Base-by-base conservation (phyloP, 2,329 filamentous ascomycete species). In the Mycosphaerelloides madeirae region DNA sequence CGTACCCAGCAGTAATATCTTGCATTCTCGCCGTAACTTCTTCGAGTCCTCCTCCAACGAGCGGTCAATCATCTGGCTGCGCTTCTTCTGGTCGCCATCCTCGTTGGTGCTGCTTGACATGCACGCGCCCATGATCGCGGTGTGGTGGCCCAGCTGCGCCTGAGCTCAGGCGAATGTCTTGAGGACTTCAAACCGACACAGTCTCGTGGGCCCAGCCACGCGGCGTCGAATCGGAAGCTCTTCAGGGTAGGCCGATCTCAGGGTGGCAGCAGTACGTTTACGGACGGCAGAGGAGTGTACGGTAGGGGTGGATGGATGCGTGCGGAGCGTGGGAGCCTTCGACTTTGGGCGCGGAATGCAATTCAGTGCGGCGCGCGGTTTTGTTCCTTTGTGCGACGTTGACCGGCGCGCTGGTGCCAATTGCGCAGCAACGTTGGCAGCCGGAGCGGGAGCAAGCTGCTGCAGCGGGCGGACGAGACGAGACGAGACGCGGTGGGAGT, bases 1-100 rank as follows among this genome's bases (percentile, higher is more conserved):
- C 80, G 55, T 81, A 97, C 93, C 93, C 60, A 98, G 76, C 43
- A 98, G 75, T 50, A 98, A 72, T 58, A 98, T 97, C 74, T 98
- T 98, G 87, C 93, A 97, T 85, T 98, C 93, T 74, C 89, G 81
- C 67, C 90, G 83, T 75, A 97, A 75, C 67, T 86, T 81, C 68
- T 87, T 88, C 41, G 89, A 94, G 68, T 98, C 93, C 66, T 97
- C 91, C 67, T 97, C 91, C 51, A 98, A 77, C 61, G 81, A 84
- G 69, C 85, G 86, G 71, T 98, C 93, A 65, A 98, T 98, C 68
- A 85, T 85, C 71, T 96, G 89, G 69, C 89, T 96, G 70, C 86
- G 83, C 77, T 97, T 95, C 79, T 93, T 95, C 77, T 89, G 84
- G 66, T 78, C 81, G 73, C 94, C 88, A 66, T 89, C 89, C 66